Evolutionary conservation across 2,329 filamentous ascomycete genomes (phyloP).

Genomic region (Trematosphaeria pertusa): DNA sequence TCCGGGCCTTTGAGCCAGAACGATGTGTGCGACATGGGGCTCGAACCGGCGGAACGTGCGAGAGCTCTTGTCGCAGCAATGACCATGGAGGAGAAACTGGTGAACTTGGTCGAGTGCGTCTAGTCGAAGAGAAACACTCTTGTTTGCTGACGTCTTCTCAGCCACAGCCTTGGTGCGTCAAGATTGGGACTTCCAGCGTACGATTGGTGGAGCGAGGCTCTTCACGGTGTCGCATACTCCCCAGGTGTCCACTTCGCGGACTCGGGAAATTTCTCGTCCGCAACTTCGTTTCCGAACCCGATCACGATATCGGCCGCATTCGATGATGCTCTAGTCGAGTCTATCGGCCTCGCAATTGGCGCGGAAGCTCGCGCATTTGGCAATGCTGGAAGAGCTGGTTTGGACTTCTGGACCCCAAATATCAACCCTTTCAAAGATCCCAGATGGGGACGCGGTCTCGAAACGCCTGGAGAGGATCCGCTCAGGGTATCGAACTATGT

Average conservation of each 20-base stretch:
- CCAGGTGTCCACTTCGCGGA: constrained; percentile 63
- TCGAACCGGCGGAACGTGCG: constrained; percentile 48
- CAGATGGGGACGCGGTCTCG: constrained; percentile 64
- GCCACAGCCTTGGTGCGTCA: constrained; percentile 4
- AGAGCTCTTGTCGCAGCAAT: constrained; percentile 59
- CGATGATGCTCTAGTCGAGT: constrained; percentile 66
- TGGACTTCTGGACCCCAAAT: constrained; percentile 70
- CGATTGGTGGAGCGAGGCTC: constrained; percentile 61
- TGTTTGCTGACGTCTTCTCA: background rate
- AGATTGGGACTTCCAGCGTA: constrained; percentile 7
- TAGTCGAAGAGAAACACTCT: background rate
- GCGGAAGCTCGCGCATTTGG: constrained; percentile 71
- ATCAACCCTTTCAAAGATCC: constrained; percentile 71
- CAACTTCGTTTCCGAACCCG: constrained; percentile 71
- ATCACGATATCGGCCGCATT: constrained; percentile 69
- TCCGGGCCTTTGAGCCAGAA: constrained; percentile 57
- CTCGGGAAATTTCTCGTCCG: constrained; percentile 61
- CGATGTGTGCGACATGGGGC: constrained; percentile 56
- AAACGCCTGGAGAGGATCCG: constrained; percentile 66
- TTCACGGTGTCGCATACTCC: constrained; percentile 66
- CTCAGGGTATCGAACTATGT: constrained; percentile 58
- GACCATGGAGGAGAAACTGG: constrained; percentile 60
- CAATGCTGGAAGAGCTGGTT: constrained; percentile 63
- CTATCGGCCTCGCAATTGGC: constrained; percentile 62
- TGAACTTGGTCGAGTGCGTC: constrained; percentile 23